A percentile compares a stretch with the other conserved stretches of the same genome.
Evolutionary conservation across 495 filamentous ascomycete genomes (phyloP).

Genomic region (Neurospora sp.): DNA sequence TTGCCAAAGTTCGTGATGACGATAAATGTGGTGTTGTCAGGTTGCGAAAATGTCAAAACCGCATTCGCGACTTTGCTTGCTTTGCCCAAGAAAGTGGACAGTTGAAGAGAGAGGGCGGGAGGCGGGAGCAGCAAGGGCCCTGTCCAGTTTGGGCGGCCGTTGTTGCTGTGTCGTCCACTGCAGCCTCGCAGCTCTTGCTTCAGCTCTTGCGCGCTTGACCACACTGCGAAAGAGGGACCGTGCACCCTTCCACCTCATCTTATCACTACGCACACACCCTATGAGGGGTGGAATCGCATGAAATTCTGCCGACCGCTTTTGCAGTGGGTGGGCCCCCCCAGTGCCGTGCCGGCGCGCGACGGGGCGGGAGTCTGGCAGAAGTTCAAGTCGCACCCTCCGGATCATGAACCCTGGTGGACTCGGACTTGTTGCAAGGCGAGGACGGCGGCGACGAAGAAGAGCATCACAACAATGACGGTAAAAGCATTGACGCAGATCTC

Average conservation of each 20-base stretch:
- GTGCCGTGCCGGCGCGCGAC: background rate
- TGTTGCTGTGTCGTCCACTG: background rate
- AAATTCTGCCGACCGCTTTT: slow-evolving; percentile 8
- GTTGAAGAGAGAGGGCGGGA: background rate
- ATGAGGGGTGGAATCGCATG: background rate
- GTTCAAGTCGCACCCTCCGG: slow-evolving; percentile 5
- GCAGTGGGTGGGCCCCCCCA: background rate
- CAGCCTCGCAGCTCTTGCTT: background rate
- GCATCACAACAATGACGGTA: slow-evolving; percentile 50
- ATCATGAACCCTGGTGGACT: slow-evolving; percentile 9
- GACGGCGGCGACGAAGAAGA: slow-evolving; percentile 15
- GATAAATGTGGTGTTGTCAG: background rate
- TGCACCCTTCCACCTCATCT: background rate
- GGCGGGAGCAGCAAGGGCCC: background rate
- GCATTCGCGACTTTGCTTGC: background rate
- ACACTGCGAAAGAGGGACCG: background rate
- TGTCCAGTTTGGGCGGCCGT: background rate
- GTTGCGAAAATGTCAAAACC: background rate
- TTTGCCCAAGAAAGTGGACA: background rate
- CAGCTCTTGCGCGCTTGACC: background rate
- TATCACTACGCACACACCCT: background rate
- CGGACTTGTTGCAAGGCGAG: background rate
- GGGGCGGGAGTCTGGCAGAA: background rate
- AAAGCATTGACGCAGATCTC: slow-evolving; percentile 48
- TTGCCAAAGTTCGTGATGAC: background rate